These are phyloP conservation scores for Sophora flavescens DNA, from an alignment of 306 rosid species.

Conservation along the genomic window DNA sequence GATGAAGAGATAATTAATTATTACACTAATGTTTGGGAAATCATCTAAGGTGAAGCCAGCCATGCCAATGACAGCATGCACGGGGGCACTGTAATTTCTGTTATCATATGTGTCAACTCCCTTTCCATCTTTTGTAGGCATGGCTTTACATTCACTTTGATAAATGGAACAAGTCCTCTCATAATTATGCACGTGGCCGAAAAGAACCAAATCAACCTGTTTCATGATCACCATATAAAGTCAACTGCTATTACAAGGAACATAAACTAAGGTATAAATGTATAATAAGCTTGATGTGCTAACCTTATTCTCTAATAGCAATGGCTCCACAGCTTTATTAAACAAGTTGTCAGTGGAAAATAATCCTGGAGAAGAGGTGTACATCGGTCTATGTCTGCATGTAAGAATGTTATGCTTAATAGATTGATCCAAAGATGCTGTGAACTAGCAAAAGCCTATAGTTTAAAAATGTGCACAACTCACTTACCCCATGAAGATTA, in stretches of 20 bases:
- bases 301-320: slow-evolving; percentile 68
- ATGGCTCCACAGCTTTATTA: slow-evolving; percentile 66
- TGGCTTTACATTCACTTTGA: slow-evolving; percentile 55
- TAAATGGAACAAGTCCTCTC: slow-evolving; percentile 83
- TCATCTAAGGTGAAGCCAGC: slow-evolving; percentile 80
- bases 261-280: neutral
- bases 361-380: too few species aligned
- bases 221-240: slow-evolving; percentile 37
- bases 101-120: slow-evolving; percentile 77
- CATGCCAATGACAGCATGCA: slow-evolving; percentile 88
- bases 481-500: too few species aligned
- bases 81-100: slow-evolving; percentile 77
- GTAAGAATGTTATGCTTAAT: too few species aligned
- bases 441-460: too few species aligned
- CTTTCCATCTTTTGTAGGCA: slow-evolving; percentile 65
- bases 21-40: slow-evolving; percentile 55
- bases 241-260: slow-evolving; percentile 17
- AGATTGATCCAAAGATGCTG: too few species aligned
- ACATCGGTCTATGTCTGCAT: too few species aligned
- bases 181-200: slow-evolving; percentile 89
- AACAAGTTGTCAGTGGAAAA: slow-evolving; percentile 43
- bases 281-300: slow-evolving; percentile 19
- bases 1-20: slow-evolving; percentile 46
- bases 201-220: slow-evolving; percentile 82
- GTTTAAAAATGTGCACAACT: too few species aligned